Conservation (phyloP, 2,329 filamentous ascomycete species). For the Sporothrix dimorphospora region DNA sequence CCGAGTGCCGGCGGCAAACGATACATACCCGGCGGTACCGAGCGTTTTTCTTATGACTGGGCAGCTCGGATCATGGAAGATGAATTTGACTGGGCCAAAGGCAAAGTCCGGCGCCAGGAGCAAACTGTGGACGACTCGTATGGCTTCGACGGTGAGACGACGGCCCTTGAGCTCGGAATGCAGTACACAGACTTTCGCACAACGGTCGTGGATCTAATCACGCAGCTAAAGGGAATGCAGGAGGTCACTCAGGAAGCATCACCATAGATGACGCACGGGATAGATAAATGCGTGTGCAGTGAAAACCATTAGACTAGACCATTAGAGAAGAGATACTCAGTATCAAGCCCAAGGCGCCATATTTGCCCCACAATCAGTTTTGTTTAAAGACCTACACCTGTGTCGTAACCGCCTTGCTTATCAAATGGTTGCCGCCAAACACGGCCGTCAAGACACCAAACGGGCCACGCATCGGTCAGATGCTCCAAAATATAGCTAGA, state of each 20-base stretch:
- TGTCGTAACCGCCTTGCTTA: constrained; percentile 33
- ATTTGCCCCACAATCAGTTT: no score
- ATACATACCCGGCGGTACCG: constrained; percentile 42
- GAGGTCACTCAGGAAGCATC: constrained; percentile 7
- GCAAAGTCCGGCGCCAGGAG: constrained; percentile 23
- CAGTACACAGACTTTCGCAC: constrained; percentile 25
- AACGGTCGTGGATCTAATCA: constrained; percentile 20
- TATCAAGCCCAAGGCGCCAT: background rate
- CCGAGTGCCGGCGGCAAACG: constrained; percentile 36
- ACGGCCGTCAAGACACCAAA: constrained; percentile 52
- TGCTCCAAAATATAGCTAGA: constrained; percentile 39
- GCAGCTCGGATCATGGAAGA: constrained; percentile 49
- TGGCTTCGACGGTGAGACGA: constrained; percentile 29
- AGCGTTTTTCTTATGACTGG: constrained; percentile 52
- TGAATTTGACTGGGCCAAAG: constrained; percentile 45
- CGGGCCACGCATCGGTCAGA: constrained; percentile 51
- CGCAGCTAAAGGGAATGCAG: constrained; percentile 18
- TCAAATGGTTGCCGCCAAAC: constrained; percentile 51
- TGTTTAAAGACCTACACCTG: no score
- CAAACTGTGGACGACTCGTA: constrained; percentile 27
- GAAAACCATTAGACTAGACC: background rate
- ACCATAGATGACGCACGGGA: background rate
- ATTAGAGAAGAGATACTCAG: background rate
- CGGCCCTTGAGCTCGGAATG: constrained; percentile 22
- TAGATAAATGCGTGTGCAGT: background rate